These are phyloP conservation scores for Metschnikowia noctiluminum DNA, from an alignment of 805 yeast species.

Conservation along the genomic window DNA sequence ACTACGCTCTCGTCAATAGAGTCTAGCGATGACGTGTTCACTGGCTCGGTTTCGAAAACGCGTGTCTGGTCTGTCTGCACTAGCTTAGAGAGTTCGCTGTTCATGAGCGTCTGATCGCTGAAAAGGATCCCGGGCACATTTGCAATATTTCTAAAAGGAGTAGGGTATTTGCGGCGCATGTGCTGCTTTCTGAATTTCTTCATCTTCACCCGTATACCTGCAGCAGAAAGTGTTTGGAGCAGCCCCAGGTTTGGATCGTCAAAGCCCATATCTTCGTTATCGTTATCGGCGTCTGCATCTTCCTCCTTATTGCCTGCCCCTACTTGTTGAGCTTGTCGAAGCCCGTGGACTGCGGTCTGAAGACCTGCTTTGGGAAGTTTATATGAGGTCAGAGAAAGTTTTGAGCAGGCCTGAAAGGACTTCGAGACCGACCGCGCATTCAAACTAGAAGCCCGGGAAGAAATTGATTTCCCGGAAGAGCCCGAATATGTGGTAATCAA, in stretches of 20 bases:
- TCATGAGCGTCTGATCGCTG: slow-evolving; percentile 30
- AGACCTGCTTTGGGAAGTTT: slow-evolving; percentile 61
- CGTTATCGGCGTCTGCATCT: slow-evolving; percentile 39
- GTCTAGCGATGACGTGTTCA: slow-evolving; percentile 27
- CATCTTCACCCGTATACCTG: slow-evolving; percentile 32
- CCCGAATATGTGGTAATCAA: slow-evolving; percentile 47
- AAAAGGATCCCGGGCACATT: slow-evolving; percentile 35
- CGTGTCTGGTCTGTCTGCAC: slow-evolving; percentile 22
- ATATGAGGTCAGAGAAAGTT: slow-evolving; percentile 45
- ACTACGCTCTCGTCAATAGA: slow-evolving; percentile 34
- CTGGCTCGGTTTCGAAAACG: slow-evolving; percentile 21
- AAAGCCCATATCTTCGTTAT: slow-evolving; percentile 47
- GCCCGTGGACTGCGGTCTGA: slow-evolving; percentile 60
- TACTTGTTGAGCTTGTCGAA: slow-evolving; percentile 10
- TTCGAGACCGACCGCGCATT: slow-evolving; percentile 18
- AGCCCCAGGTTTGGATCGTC: slow-evolving; percentile 19
- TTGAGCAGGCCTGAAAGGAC: slow-evolving; percentile 23
- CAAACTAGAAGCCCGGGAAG: slow-evolving; percentile 1
- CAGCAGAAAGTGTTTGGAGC: slow-evolving; percentile 23
- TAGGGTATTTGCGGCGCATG: slow-evolving; percentile 34
- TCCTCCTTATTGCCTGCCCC: slow-evolving; percentile 15
- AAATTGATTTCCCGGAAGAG: background rate
- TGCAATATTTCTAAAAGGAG: slow-evolving; percentile 33
- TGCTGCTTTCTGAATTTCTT: slow-evolving; percentile 29
- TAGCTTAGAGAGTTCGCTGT: slow-evolving; percentile 28